Evolutionary conservation across 768 basidiomycete genomes (phyloP).

Genomic region (Lactarius hengduanensis): DNA sequence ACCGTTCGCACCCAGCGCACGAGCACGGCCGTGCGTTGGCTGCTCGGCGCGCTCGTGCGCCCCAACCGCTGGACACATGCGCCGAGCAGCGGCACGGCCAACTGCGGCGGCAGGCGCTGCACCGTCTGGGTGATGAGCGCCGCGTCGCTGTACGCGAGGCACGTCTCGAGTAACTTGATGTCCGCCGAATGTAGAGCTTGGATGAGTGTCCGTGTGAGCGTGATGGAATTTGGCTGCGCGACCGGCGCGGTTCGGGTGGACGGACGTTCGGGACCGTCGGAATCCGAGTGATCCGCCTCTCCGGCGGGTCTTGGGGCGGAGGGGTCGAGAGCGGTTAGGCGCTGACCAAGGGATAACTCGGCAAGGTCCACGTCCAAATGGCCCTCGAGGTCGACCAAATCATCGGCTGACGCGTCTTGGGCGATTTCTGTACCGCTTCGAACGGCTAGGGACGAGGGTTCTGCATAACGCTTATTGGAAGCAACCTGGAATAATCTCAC

Average conservation of each 20-base stretch:
- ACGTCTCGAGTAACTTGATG: conserved; percentile 80
- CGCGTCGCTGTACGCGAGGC: conserved; percentile 80
- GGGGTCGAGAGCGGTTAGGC: conserved; percentile 72
- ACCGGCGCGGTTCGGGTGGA: conserved; percentile 31
- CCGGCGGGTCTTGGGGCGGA: conserved; percentile 39
- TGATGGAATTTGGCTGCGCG: conserved; percentile 63
- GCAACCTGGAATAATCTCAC: conserved; percentile 36
- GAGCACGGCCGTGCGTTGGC: conserved; percentile 68
- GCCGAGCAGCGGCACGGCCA: conserved; percentile 81
- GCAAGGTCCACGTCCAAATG: conserved; percentile 80
- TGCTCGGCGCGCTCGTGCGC: conserved; percentile 74
- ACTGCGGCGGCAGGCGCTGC: conserved; percentile 76
- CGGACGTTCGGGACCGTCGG: conserved; percentile 45
- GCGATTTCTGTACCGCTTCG: conserved; percentile 65
- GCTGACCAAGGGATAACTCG: conserved; percentile 89
- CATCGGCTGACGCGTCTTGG: conserved; percentile 54
- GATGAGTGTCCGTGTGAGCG: conserved; percentile 89
- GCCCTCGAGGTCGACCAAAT: conserved; percentile 59
- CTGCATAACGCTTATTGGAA: conserved; percentile 65
- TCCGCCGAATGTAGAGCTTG: conserved; percentile 97
- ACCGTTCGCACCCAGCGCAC: conserved; percentile 80
- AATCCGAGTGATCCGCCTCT: conserved; percentile 42
- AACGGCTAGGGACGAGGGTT: conserved; percentile 58
- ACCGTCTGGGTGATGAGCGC: conserved; percentile 84
- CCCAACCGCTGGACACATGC: conserved; percentile 90